A percentile compares a stretch with the other conserved stretches of the same genome.
Conservation (phyloP, 306 rosid species). For the Cucumis cinereus region DNA sequence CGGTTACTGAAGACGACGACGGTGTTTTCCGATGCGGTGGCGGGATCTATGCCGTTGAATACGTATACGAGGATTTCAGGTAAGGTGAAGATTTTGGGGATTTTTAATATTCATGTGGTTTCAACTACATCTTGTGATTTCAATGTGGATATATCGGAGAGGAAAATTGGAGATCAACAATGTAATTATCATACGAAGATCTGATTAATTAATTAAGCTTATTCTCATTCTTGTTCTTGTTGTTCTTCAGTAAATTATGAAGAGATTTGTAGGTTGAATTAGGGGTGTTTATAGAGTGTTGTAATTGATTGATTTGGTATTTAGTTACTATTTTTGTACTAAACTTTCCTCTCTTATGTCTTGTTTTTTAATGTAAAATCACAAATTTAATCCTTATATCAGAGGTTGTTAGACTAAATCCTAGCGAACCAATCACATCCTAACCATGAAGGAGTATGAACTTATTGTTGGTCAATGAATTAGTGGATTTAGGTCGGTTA, state of each 20-base stretch:
- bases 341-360: neutral
- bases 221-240: neutral
- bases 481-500: too few relatives aligned
- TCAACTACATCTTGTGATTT: conserved; percentile 43
- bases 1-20: conserved; percentile 21
- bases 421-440: too few relatives aligned
- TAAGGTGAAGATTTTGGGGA: conserved; percentile 23
- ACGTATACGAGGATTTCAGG: conserved; percentile 25
- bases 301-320: neutral
- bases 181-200: conserved; percentile 34
- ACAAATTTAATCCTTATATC: too few relatives aligned
- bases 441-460: too few relatives aligned
- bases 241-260: neutral
- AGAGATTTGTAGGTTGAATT: neutral
- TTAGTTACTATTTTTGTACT: neutral
- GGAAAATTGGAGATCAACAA: conserved; percentile 5
- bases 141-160: conserved; percentile 6
- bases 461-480: too few relatives aligned
- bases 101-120: conserved; percentile 25
- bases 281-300: neutral
- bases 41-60: conserved; percentile 34
- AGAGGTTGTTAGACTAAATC: too few relatives aligned
- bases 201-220: neutral
- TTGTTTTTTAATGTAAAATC: neutral
- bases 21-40: conserved; percentile 16